Percentiles rank a stretch among this genome's conserved stretches.
These are phyloP conservation scores for Trypethelium eluteriae DNA, from an alignment of 495 filamentous ascomycete species.

Conservation along the genomic window DNA sequence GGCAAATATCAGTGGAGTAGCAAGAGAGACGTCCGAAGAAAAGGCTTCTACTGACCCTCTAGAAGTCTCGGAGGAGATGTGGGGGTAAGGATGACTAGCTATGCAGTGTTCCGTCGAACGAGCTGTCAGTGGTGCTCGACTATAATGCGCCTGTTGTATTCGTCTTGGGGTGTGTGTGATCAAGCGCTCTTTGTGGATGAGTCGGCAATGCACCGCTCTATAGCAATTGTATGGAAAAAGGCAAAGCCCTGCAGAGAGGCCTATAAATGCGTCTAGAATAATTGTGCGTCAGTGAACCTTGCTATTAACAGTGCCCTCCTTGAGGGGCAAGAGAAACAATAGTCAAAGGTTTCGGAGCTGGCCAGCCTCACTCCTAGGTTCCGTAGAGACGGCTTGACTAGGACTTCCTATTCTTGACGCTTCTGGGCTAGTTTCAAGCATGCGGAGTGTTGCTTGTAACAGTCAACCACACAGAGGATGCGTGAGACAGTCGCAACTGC, in stretches of 20 bases:
- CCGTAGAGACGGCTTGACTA: background rate
- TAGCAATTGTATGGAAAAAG: background rate
- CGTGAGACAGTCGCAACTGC: background rate
- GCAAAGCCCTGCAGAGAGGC: background rate
- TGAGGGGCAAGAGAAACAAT: background rate
- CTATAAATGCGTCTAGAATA: background rate
- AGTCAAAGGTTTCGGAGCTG: background rate
- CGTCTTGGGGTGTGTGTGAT: background rate
- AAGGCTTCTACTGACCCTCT: background rate
- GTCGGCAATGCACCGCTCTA: background rate
- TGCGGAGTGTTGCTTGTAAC: background rate
- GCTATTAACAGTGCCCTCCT: background rate
- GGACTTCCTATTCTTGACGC: background rate
- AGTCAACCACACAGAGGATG: background rate
- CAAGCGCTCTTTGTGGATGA: background rate
- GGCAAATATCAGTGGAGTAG: background rate
- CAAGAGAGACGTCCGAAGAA: background rate
- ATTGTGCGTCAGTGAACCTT: background rate
- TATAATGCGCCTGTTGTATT: background rate
- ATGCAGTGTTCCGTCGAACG: slow-evolving; percentile 5
- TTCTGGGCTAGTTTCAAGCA: background rate
- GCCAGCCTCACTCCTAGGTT: background rate
- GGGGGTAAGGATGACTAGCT: background rate
- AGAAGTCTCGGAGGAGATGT: background rate
- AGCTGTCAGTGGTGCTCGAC: background rate